Evolutionary conservation across 176 grass and related monocot species (phyloP).

Genomic region (Saccharum spontaneum): DNA sequence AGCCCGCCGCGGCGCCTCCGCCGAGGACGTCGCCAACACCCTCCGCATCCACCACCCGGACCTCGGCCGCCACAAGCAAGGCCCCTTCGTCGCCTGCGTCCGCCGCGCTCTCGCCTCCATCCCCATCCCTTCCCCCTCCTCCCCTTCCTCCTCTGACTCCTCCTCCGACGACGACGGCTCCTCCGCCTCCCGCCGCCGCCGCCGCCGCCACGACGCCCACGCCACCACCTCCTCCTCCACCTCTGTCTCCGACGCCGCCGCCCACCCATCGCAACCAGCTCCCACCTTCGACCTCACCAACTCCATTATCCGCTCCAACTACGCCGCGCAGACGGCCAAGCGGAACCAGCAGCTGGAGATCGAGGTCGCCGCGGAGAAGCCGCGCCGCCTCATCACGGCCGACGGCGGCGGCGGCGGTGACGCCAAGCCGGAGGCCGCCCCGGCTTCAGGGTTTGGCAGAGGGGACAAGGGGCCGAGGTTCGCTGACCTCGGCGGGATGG

Average conservation of each 20-base stretch:
- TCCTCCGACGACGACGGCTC: neutral
- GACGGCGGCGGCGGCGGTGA: constrained; percentile 40
- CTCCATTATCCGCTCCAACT: constrained; percentile 52
- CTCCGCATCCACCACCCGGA: constrained; percentile 60
- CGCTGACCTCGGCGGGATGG: constrained; percentile 71
- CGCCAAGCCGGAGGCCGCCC: constrained; percentile 27
- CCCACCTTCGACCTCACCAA: constrained; percentile 68
- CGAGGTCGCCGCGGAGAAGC: constrained; percentile 53
- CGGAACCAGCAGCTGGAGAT: constrained; percentile 60
- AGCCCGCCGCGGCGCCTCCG: constrained; percentile 34
- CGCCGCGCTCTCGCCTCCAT: constrained; percentile 25
- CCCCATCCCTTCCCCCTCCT: neutral
- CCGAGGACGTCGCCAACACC: constrained; percentile 43
- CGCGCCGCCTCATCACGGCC: constrained; percentile 33
- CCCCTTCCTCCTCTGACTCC: neutral
- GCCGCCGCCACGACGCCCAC: constrained; percentile 34
- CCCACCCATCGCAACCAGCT: constrained; percentile 1
- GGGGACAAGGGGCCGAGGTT: constrained; percentile 56
- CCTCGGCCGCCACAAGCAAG: constrained; percentile 51
- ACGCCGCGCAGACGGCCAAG: constrained; percentile 46
- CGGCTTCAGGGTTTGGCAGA: neutral
- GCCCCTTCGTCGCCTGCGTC: constrained; percentile 49
- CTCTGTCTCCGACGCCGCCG: constrained; percentile 41
- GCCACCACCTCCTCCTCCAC: constrained; percentile 46
- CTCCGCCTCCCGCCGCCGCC: constrained; percentile 20